Evolutionary conservation across 1,284 basidiomycete species (phyloP), one percentile per base, ranked within the genome.

Genomic region (Cryptococcus hybrid): DNA sequence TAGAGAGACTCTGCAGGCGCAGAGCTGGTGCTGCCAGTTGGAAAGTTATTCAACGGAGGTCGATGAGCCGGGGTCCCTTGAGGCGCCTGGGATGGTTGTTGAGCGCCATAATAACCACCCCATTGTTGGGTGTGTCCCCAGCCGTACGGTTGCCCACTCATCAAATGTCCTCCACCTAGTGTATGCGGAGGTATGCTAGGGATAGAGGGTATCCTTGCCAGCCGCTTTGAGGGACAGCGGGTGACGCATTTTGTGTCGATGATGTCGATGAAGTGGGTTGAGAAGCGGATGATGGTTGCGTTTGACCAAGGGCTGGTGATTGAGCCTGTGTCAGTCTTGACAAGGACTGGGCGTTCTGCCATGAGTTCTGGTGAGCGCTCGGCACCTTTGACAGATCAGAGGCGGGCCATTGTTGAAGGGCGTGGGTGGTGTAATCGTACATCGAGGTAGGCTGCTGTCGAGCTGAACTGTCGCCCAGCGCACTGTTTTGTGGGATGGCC

Each of bases 161-260:
- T 34, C 13, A 24, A 47, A 42, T 42, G 40, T 30, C 30, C 30
- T 30, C 30, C 30, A 30, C 30, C 30, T 30, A 30, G 30, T 30
- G 30, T 30, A 30, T 30, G 30, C 30, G 30, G 30, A 30, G 30
- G 30, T 30, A 30, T 30, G 40, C 5, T 11, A 12, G 40, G 40
- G 15, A 42, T 42, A 15, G 51, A 50, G 24, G 55, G 36, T 68
- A 68, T 24, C 62, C 60, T 54, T 68, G 66, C 66, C 66, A 68
- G 7, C 60, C 59, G 48, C 52, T 45, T 56, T 60, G 62, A 50
- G 62, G 63, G 44, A 59, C 18, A 48, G 47, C 39, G 43, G 60
- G 42, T 34, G 56, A 39, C 36, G 52, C 37, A 56, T 42, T 47
- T 42, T 30, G 30, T 30, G 30, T 30, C 3, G 30, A 30, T 30